A percentile compares a stretch with the other conserved stretches of the same genome.
phyloP scores from a whole-genome alignment of 768 basidiomycete species.

The Mycena epipterygia region DNA sequence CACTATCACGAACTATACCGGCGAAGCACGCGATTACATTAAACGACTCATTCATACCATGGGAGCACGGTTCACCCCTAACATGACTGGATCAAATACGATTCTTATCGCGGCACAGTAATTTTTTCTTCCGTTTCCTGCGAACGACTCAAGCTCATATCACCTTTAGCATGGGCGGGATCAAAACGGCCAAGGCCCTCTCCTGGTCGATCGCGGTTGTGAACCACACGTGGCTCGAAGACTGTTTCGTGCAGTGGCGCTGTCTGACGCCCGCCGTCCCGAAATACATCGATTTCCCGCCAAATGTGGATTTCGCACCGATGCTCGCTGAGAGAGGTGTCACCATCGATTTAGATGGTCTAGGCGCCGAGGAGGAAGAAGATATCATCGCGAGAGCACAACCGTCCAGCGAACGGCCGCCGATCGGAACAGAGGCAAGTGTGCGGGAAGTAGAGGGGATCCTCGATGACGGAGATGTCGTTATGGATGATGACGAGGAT shows the following conservation, averaged over 20 bases:
- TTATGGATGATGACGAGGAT: slow-evolving; percentile 26
- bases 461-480: slow-evolving; percentile 20
- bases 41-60: slow-evolving; percentile 83
- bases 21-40: slow-evolving; percentile 88
- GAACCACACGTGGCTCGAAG: slow-evolving; percentile 93
- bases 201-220: slow-evolving; percentile 90
- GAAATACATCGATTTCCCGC: slow-evolving; percentile 79
- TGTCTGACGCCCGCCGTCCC: slow-evolving; percentile 72
- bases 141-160: neutral
- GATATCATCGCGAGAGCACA: slow-evolving; percentile 18
- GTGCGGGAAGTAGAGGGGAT: slow-evolving; percentile 47
- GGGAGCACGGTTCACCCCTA: slow-evolving; percentile 87
- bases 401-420: slow-evolving; percentile 26
- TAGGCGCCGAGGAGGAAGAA: slow-evolving; percentile 35
- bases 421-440: slow-evolving; percentile 47
- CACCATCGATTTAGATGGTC: slow-evolving; percentile 22
- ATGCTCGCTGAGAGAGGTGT: slow-evolving; percentile 59
- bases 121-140: slow-evolving; percentile 44
- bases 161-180: slow-evolving; percentile 54
- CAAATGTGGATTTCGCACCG: slow-evolving; percentile 73
- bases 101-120: slow-evolving; percentile 89
- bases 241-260: slow-evolving; percentile 88
- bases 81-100: slow-evolving; percentile 83
- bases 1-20: slow-evolving; percentile 91
- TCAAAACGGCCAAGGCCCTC: slow-evolving; percentile 80